These are phyloP conservation scores for Carex arenaria DNA, from an alignment of 202 grass and related monocot genomes.

Conservation along the genomic window DNA sequence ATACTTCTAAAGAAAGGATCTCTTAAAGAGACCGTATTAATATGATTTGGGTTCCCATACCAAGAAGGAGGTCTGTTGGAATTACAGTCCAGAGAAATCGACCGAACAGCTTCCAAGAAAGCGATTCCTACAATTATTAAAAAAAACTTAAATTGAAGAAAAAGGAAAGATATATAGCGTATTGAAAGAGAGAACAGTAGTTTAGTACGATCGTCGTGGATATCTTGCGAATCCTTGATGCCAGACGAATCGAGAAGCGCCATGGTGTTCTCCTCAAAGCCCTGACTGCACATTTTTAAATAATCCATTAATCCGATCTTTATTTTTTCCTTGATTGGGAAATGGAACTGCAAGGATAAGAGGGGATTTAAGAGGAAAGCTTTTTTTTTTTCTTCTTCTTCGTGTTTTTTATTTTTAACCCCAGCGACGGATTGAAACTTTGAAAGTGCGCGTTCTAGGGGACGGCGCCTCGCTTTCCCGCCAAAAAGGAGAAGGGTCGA, in stretches of 20 bases:
- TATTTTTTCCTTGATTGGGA: neutral
- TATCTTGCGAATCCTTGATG: constrained; percentile 68
- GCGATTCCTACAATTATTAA: constrained; percentile 37
- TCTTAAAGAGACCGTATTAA: neutral
- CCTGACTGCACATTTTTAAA: neutral
- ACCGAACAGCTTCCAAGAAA: constrained; percentile 83
- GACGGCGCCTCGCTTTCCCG: constrained; percentile 5
- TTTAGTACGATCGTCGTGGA: constrained; percentile 71
- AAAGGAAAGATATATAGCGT: neutral
- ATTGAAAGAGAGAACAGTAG: neutral
- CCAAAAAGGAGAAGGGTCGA: neutral
- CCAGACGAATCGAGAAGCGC: constrained; percentile 76
- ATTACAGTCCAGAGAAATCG: constrained; percentile 35
- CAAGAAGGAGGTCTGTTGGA: constrained; percentile 46
- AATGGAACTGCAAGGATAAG: neutral
- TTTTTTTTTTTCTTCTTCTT: neutral
- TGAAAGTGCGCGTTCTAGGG: neutral
- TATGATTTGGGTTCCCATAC: constrained; percentile 27
- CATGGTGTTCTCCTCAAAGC: constrained; percentile 85
- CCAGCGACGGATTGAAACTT: neutral
- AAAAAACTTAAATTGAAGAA: neutral
- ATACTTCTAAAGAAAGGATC: neutral
- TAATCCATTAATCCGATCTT: constrained; percentile 1
- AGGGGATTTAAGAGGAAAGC: neutral
- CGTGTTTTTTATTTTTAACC: neutral